Percentiles rank a stretch among this genome's conserved stretches.
Conservation (phyloP, 106 monocot genomes). For the Dendrobium nobile region DNA sequence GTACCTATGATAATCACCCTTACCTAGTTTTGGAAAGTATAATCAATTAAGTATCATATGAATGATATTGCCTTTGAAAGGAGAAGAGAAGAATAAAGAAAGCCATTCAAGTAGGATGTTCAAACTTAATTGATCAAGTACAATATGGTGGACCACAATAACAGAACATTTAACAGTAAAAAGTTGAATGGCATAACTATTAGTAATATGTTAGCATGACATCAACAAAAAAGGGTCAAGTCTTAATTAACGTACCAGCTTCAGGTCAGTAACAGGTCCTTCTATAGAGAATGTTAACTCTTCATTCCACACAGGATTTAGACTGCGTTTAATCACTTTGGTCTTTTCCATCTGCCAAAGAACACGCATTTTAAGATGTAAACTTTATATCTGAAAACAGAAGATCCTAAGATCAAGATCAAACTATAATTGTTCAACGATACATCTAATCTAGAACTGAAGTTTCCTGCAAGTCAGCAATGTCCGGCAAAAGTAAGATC, state of each 20-base stretch:
- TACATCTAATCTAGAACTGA: background rate
- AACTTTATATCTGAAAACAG: background rate
- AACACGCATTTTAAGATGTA: background rate
- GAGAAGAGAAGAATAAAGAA: background rate
- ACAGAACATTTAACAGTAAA: no score
- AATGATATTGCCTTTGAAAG: background rate
- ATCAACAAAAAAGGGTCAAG: background rate
- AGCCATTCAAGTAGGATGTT: background rate
- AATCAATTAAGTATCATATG: background rate
- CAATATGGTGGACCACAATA: no score
- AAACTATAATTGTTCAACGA: background rate
- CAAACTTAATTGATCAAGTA: no score
- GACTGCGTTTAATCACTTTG: slow-evolving; percentile 86
- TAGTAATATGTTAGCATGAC: background rate
- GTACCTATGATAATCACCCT: no score
- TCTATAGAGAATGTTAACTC: slow-evolving; percentile 63
- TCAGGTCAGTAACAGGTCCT: slow-evolving; percentile 42
- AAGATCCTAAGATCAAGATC: background rate
- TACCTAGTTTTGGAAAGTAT: no score
- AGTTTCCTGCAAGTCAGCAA: background rate
- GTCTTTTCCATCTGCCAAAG: slow-evolving; percentile 63
- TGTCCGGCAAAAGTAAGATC: background rate
- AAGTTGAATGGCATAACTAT: no score
- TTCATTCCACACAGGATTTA: slow-evolving; percentile 97
- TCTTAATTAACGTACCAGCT: slow-evolving; percentile 37